Evolutionary conservation across 2,329 filamentous ascomycete genomes (phyloP), one percentile per base, ranked within the genome.

Genomic region (Tolypocladium capitatum): DNA sequence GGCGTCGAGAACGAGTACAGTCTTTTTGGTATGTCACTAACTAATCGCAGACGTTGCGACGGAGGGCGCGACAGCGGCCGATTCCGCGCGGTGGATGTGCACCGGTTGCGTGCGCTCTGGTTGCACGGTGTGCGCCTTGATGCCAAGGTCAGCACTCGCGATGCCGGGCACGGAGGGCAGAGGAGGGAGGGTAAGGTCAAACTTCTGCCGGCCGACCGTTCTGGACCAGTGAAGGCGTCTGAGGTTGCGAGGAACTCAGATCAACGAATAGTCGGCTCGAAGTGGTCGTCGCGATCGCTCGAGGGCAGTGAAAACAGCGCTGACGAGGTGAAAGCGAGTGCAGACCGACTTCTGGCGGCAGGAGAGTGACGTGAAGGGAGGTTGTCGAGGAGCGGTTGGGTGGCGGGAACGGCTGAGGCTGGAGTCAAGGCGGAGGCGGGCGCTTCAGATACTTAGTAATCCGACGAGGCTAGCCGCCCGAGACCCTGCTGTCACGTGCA

Each of bases 161-260:
- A 13, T 8, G 20, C 9, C 16, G 35, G 20, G 35, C 31, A 20
- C 14, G 21, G 21, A 31, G 8, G 45, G 36, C 18, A 11, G 18
- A 20, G 33, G 27, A 36, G 36, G 21, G 24, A 40, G 36, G 21
- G 24, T 34, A 46, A 30, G 42, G 44, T 48, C 33, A 45, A 45
- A 34, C 18, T 48, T 58, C 55, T 61, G 60, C 60, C 59, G 50
- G 57, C 61, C 62, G 61, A 63, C 64, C 58, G 63, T 64, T 68
- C 64, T 62, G 60, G 71, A 79, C 78, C 77, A 81, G 71, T 78
- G 58, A 81, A 81, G 78, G 78, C 70, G 72, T 81, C 78, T 71
- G 71, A 64, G 60, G 55, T 54, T 55, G 57, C 54, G 48, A 48
- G 51, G 52, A 57, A 56, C 55, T 56, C 63, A 66, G 61, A 65